Evolutionary conservation across 306 rosid species (phyloP), one percentile per base, ranked within the genome.

Genomic region (Quercus dentata): DNA sequence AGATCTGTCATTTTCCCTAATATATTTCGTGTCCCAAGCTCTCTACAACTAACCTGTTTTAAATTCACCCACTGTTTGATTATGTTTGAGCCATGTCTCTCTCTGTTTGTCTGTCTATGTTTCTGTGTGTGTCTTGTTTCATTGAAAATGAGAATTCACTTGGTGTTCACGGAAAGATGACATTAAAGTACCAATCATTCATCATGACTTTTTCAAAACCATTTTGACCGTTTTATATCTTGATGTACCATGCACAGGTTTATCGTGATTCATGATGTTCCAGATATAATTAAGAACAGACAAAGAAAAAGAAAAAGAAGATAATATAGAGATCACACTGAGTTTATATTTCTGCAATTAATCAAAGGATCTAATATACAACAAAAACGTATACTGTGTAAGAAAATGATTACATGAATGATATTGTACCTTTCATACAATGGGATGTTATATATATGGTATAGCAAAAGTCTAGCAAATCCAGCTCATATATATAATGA

Each of bases 1-100:
- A 17, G 25, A 33, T 33, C 6, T 20, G 74, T 77, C 75, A 21
- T 68, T 64, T 33, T 77, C 74, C 33, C 17, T 5, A 13, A n/a
- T 56, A 14, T 54, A 55, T 77, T 68, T 52, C 68, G 74, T 69
- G 67, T 68, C 56, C 25, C 54, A 54, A 61, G 56, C 65, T 31
- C 15, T 77, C 57, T 27, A 55, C 81, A 77, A 69, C 81, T 77
- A 68, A 77, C 75, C 56, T 33, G 23, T 67, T 33, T 35, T 67
- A 17, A 17, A 67, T 72, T 31, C 67, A 44, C 25, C 72, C 28
- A 19, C 69, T 75, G 27, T 58, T 15, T 25, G 62, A 5, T 35
- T 67, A 35, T 67, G n/a, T 33, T 33, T 12, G 27, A 7, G 12
- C 72, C 21, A 30, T 6, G 5, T 64, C 71, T 31, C 25, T 31